Base-by-base conservation (phyloP, 257 asterid genomes). In the Oldenlandia corymbosa region DNA sequence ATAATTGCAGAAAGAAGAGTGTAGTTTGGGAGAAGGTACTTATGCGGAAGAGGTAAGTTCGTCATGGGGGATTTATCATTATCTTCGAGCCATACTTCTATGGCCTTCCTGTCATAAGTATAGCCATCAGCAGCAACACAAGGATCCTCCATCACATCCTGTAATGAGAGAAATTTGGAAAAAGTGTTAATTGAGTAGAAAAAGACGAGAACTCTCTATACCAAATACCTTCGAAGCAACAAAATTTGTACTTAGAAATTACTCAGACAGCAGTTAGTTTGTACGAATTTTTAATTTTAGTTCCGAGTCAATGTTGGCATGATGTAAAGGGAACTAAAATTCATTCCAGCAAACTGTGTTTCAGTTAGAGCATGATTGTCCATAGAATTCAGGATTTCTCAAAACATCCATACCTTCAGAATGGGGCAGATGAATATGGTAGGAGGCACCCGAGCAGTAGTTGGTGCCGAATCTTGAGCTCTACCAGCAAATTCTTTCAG, bases 41-140 rank as follows among this genome's bases (percentile, higher is more conserved):
- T 86, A 75, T 85, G 92, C 21, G 79, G 81, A 73, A 91, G 71
- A 7, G 72, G 82, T 57, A 70, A 62, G 50, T 68, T 73, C 53
- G 95, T 83, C 74, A 82, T 62, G 0, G 98, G 98, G 41, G 98
- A 91, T 45, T 69, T 73, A 32, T 80, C 83, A 5, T 75, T 80
- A 72, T 68, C 77, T 59, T 60, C 64, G 20, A 88, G 75, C 98
- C 98, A 88, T 26, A 32, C 73, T 71, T 86, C 95, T 26, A 88
- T 86, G 5, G 90, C 94, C 54, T 55, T 68, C 60, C 89, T 68
- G 12, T 91, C 95, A 27, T 91, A 91, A 0, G 95, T 83, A 68
- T 83, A 89, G 12, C 98, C 98, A 68, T 91, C 98, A 58, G 85
- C 95, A 68, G 96, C 98, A 60, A 91, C 98, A 78, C 87, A 79